Conservation (phyloP, 345 rosid species). For the Arabis alpina region DNA sequence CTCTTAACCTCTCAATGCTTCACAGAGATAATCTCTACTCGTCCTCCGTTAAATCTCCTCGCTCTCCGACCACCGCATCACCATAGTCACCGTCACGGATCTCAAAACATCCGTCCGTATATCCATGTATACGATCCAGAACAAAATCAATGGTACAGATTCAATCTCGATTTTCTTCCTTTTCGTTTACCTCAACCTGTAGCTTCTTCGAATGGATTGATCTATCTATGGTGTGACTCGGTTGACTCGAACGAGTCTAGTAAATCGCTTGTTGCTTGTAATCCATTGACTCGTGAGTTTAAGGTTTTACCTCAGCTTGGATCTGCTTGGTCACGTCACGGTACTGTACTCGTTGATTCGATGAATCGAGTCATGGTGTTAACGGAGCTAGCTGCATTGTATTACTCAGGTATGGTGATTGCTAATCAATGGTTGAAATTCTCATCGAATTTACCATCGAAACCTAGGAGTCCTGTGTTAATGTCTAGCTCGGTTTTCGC, state of each 20-base stretch:
- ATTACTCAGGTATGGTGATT: slow-evolving; percentile 49
- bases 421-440: slow-evolving; percentile 65
- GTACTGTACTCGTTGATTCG: slow-evolving; percentile 76
- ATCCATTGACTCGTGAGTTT: slow-evolving; percentile 74
- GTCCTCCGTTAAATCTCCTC: slow-evolving; percentile 64
- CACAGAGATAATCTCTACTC: slow-evolving; percentile 52
- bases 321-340: slow-evolving; percentile 92
- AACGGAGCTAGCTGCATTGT: slow-evolving; percentile 75
- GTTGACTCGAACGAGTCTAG: slow-evolving; percentile 50
- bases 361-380: slow-evolving; percentile 76
- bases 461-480: slow-evolving; percentile 81
- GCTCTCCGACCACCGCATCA: slow-evolving; percentile 74
- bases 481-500: slow-evolving; percentile 66
- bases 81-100: slow-evolving; percentile 46
- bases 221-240: slow-evolving; percentile 76
- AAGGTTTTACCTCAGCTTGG: slow-evolving; percentile 80
- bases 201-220: slow-evolving; percentile 68
- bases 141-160: slow-evolving; percentile 62
- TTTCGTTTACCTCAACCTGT: slow-evolving; percentile 73
- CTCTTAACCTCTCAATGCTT: slow-evolving; percentile 51
- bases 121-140: slow-evolving; percentile 75
- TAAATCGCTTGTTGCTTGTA: slow-evolving; percentile 76
- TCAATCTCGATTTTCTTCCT: slow-evolving; percentile 75
- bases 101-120: slow-evolving; percentile 35
- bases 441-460: slow-evolving; percentile 81